Evolutionary conservation across 225 moss, liverwort and hornwort genomes (phyloP), one percentile per base, ranked within the genome.

Genomic region (Sphagnum tenellum): DNA sequence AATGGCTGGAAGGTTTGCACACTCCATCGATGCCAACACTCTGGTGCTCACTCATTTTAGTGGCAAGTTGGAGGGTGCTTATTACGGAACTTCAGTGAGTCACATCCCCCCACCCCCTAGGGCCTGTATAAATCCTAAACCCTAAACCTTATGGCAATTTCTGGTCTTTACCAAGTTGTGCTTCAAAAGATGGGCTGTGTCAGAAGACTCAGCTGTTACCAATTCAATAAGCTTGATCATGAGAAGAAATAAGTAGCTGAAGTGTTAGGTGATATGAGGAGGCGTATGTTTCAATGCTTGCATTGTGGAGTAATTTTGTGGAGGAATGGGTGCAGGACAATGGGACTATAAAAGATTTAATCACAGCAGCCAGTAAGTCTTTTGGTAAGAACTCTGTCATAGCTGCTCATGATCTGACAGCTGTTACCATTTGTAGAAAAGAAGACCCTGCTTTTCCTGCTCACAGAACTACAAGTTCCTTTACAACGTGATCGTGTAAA

Each of bases 21-120:
- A 82, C 73, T 75, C 76, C 51, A 82, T 88, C 12, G 69, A 87
- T 64, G 92, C 89, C 46, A 82, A 86, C 63, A 84, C 88, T 55
- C 89, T 96, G 66, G 86, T 96, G 64, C 89, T 96, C 45, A 96
- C 95, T 70, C 95, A 96, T 74, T 96, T 96, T 68, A 96, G 95
- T 56, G 89, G 89, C 75, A 96, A 91, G 72, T 67, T 96, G 78
- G 89, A 91, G 77, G 95, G 95, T 63, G 82, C 95, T 63, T 63
- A 84, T 3, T 81, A 74, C 55, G 89, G 92, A 53, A 72, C 82
- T 61, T 87, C 86, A 72, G 94, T 95, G 71, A 74, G 64, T 67
- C 60, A 53, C 55, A 50, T 12, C 45, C 14, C 12, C 7, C 11
- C 49, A 3, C 56, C 45, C 3, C 57, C 3, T 44, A 45, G 3